phyloP scores from a whole-genome alignment of 1,284 basidiomycete species.

The Meripilus lineatus region DNA sequence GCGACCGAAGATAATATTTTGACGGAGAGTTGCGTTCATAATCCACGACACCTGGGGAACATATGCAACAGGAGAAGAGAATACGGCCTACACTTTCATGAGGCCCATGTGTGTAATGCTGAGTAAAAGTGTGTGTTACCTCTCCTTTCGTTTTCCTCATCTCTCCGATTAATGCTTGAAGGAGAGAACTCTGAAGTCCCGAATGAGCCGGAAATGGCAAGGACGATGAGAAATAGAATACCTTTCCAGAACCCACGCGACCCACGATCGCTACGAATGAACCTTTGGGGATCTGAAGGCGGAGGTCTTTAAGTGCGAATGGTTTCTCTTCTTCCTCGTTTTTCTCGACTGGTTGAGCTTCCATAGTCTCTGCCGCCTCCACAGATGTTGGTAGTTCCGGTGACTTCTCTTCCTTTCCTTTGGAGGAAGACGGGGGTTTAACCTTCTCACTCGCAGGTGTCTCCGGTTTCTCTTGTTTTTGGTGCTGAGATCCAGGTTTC shows the following conservation, averaged over 20 bases:
- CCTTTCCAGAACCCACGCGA: conserved; percentile 70
- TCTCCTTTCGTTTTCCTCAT: conserved; percentile 62
- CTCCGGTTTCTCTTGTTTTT: conserved; percentile 13
- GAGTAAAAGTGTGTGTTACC: conserved; percentile 27
- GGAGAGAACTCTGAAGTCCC: conserved; percentile 49
- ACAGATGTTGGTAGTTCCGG: no score
- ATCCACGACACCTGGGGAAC: conserved; percentile 81
- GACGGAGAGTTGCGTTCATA: conserved; percentile 64
- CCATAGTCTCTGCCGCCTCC: conserved; percentile 17
- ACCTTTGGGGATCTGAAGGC: conserved; percentile 55
- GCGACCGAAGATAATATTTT: conserved; percentile 65
- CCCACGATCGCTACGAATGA: conserved; percentile 73
- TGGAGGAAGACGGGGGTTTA: conserved; percentile 4
- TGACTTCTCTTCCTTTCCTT: conserved; percentile 10
- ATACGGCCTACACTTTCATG: conserved; percentile 41
- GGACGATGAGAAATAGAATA: conserved; percentile 21
- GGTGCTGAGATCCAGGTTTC: conserved; percentile 24
- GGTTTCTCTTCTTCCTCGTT: conserved; percentile 49
- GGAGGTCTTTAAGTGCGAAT: conserved; percentile 56
- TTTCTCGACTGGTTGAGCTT: conserved; percentile 8
- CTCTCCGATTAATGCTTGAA: conserved; percentile 75
- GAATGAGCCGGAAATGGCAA: not conserved
- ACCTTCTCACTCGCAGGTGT: conserved; percentile 6
- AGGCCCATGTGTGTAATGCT: not conserved
- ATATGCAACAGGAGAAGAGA: conserved; percentile 68